Percentiles rank a stretch among this genome's conserved stretches.
Evolutionary conservation across 352 stramenopile species (phyloP).

Genomic region (Sclerospora graminicola): DNA sequence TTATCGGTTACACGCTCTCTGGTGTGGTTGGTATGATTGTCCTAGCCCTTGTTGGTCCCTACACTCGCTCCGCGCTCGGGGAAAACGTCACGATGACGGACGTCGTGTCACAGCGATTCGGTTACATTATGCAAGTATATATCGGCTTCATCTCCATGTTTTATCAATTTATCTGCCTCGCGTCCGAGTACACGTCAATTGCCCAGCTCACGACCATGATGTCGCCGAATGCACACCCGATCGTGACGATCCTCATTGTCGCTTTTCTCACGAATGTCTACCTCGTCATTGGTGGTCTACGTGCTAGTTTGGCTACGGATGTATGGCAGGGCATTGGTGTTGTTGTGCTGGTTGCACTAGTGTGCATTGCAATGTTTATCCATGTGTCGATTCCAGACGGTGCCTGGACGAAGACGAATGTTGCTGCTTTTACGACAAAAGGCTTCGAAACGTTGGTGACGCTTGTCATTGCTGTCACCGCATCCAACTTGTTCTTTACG

Average conservation of each 20-base stretch:
- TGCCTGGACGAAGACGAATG: conserved; percentile 40
- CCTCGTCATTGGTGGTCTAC: conserved; percentile 57
- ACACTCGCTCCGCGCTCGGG: conserved; percentile 43
- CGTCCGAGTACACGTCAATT: conserved; percentile 57
- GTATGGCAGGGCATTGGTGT: conserved; percentile 65
- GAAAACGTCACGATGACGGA: conserved; percentile 69
- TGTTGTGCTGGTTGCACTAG: conserved; percentile 38
- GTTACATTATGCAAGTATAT: conserved; percentile 57
- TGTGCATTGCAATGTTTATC: conserved; percentile 55
- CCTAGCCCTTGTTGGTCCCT: conserved; percentile 43
- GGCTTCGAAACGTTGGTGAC: conserved; percentile 72
- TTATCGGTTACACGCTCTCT: conserved; percentile 71
- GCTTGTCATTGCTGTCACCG: conserved; percentile 48
- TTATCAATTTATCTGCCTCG: conserved; percentile 77
- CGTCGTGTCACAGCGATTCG: conserved; percentile 46
- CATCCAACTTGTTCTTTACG: conserved; percentile 70
- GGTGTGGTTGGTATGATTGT: conserved; percentile 45
- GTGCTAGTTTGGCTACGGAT: conserved; percentile 61
- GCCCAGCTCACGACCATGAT: conserved; percentile 41
- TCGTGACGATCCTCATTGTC: conserved; percentile 45
- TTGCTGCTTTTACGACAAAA: conserved; percentile 46
- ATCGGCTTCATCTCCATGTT: conserved; percentile 57
- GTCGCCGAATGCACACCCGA: conserved; percentile 31
- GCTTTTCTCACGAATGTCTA: conserved; percentile 65
- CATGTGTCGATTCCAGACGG: conserved; percentile 35